Base-by-base conservation (phyloP, 305 asterid genomes). In the Fraxinus greggii region DNA sequence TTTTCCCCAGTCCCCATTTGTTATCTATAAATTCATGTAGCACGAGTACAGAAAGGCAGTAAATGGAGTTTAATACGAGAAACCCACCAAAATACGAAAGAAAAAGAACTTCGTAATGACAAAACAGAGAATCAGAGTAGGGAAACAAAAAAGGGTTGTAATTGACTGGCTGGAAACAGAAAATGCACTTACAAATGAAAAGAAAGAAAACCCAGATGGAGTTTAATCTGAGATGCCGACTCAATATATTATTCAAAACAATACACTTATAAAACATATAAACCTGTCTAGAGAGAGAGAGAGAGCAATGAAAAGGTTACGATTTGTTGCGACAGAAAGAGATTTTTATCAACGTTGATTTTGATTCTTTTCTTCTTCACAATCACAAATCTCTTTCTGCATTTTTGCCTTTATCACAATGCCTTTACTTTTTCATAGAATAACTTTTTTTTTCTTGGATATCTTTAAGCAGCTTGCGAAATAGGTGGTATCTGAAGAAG, bases 401-500 rank as follows among this genome's bases (percentile, higher is more conserved):
- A 48, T 54, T 56, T 42, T 29, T 19, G 21, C 28, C 29, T 13
- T 12, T 2, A 48, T 77, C 80, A 28, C 65, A 1, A 24, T 31
- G 8, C 21, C 33, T 21, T 77, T n/a, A 23, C 72, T 51, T n/a
- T 48, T 77, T 51, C 28, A 0, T 76, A 21, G 29, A 59, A 59
- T 2, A 3, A 15, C 7, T 0, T 32, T 70, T 32, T 56, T 31
- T 32, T 32, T 13, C 76, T 29, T 29, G 23, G 76, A 70, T 70
- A 31, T 29, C 76, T 29, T 82, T 80, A 26, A 76, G 86, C 72
- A 79, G 89, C 89, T 83, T 17, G 86, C 81, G 70, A 80, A 83
- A 78, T 19, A 88, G 89, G 89, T 78, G 77, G 81, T 75, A 78
- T 84, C 87, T 86, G 88, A 86, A 88, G 87, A 87, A 84, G 84